phyloP scores from a whole-genome alignment of 208 protist genomes.

The Acanthamoeba royreba region DNA sequence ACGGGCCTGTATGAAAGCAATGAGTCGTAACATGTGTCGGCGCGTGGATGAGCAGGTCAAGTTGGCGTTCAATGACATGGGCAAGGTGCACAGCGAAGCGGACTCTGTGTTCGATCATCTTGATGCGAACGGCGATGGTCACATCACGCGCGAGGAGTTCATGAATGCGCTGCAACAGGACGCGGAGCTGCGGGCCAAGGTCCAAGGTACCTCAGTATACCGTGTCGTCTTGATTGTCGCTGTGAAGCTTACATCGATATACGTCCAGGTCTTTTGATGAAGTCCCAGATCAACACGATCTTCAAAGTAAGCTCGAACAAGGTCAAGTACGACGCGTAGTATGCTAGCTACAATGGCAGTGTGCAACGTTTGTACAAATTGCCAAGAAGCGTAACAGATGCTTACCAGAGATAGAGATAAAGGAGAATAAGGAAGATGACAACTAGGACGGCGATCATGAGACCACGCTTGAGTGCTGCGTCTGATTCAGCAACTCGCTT shows the following conservation, averaged over 20 bases:
- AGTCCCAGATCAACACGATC: background rate
- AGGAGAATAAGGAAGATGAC: background rate
- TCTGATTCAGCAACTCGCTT: background rate
- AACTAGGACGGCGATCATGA: background rate
- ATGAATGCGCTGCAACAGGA: background rate
- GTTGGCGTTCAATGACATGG: background rate
- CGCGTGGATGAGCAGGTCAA: background rate
- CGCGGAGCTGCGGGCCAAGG: background rate
- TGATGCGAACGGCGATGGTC: background rate
- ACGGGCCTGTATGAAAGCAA: too few relatives aligned
- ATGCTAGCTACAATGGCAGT: too few relatives aligned
- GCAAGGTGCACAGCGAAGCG: background rate
- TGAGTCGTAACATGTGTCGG: background rate
- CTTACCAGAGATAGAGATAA: background rate
- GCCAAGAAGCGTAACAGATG: too few relatives aligned
- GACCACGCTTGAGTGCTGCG: background rate
- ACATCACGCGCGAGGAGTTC: slow-evolving; percentile 10
- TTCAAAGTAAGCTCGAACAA: background rate
- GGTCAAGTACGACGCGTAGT: too few relatives aligned
- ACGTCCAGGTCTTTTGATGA: background rate
- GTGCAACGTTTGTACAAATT: too few relatives aligned
- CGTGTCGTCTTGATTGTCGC: background rate
- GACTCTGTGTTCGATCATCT: background rate
- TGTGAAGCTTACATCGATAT: too few relatives aligned
- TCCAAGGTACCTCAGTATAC: background rate